Percentiles rank a stretch among this genome's conserved stretches.
Conservation (phyloP, 2,329 filamentous ascomycete species). For the Sclerotinia glacialis region DNA sequence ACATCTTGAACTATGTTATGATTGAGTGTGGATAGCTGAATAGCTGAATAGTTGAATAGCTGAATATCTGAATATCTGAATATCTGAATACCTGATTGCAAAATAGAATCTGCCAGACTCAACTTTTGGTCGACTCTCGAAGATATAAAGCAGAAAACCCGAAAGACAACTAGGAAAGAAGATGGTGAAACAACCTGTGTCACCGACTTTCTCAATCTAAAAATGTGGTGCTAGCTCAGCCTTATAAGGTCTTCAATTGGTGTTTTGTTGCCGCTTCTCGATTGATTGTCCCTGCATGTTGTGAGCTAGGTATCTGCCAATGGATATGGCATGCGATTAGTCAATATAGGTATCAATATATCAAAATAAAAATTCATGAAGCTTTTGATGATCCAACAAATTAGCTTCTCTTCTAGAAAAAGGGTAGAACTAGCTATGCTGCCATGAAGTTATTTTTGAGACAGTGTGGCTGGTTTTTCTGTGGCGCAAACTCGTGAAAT, state of each 20-base stretch:
- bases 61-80: too few species aligned
- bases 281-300: conserved; percentile 5
- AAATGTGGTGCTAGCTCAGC: conserved; percentile 18
- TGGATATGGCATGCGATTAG: not conserved
- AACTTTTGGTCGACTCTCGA: not conserved
- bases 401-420: not conserved
- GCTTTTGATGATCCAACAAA: not conserved
- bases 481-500: conserved; percentile 21
- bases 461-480: conserved; percentile 3
- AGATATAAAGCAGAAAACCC: not conserved
- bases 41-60: not conserved
- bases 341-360: too few species aligned
- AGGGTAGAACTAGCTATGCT: not conserved
- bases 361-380: not conserved
- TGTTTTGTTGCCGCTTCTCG: not conserved
- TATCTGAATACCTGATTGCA: not conserved
- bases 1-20: conserved; percentile 8
- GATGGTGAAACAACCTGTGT: not conserved
- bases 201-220: conserved; percentile 15
- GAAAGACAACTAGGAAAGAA: not conserved
- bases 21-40: not conserved
- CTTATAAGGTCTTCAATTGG: conserved; percentile 1
- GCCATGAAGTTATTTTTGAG: not conserved
- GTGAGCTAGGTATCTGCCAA: not conserved
- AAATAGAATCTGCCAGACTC: not conserved